Percentiles rank a stretch among this genome's conserved stretches.
These are phyloP conservation scores for Oryza australiensis DNA, from an alignment of 176 grass and related monocot genomes.

Conservation along the genomic window DNA sequence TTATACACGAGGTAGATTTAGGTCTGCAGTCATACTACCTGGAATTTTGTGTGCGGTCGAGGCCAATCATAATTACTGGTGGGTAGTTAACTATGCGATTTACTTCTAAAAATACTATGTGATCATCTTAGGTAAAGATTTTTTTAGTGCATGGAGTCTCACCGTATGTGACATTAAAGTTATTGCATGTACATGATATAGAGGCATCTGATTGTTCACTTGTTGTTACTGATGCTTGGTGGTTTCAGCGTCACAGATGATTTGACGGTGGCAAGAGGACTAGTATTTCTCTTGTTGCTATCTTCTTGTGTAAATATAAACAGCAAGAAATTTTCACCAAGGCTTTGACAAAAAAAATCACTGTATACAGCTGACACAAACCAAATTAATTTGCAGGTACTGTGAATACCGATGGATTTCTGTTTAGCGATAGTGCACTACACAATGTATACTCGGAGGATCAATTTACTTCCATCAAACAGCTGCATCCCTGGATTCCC, in stretches of 20 bases:
- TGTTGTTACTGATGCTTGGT: not conserved
- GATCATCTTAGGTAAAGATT: not conserved
- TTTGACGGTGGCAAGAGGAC: not conserved
- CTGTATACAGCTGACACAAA: not conserved
- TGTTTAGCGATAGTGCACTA: slow-evolving; percentile 1
- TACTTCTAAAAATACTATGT: not conserved
- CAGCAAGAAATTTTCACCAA: not conserved
- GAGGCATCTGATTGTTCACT: not conserved
- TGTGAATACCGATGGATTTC: slow-evolving; percentile 25
- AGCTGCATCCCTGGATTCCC: slow-evolving; percentile 11
- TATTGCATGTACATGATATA: not conserved
- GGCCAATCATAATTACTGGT: not conserved
- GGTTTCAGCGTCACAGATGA: not conserved
- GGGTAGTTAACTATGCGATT: not conserved
- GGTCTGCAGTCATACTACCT: not conserved
- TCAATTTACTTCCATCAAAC: slow-evolving; percentile 15
- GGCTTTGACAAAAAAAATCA: not conserved
- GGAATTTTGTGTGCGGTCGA: not conserved
- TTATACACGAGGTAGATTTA: not conserved
- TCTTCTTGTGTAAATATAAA: not conserved
- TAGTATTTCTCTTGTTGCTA: not conserved
- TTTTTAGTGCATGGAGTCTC: not conserved
- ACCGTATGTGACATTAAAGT: not conserved
- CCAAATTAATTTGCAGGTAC: slow-evolving; percentile 22
- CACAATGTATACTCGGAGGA: slow-evolving; percentile 7